Percentiles rank a stretch among this genome's conserved stretches.
These are phyloP conservation scores for Myriosclerotinia scirpicola DNA, from an alignment of 2,329 filamentous ascomycete genomes.

Conservation along the genomic window DNA sequence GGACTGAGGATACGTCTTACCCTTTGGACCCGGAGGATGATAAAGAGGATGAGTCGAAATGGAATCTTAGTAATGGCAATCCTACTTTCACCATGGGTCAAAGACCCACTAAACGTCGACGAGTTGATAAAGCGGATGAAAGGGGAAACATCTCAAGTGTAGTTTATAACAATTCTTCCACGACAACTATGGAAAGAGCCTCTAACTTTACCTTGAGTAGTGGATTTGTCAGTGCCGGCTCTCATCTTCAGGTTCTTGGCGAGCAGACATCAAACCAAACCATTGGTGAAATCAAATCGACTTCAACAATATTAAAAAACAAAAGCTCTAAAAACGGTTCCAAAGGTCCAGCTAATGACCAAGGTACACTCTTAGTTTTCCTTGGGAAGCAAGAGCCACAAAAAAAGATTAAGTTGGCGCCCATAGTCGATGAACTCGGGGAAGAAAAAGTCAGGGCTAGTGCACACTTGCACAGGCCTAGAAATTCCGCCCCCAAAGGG, in stretches of 20 bases:
- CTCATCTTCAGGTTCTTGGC: constrained; percentile 38
- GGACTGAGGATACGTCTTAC: constrained; percentile 66
- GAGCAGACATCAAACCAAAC: constrained; percentile 35
- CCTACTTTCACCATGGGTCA: constrained; percentile 33
- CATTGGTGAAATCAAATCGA: constrained; percentile 29
- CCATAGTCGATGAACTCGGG: background rate
- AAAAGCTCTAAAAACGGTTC: constrained; percentile 25
- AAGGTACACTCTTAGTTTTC: constrained; percentile 36
- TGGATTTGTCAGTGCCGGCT: constrained; percentile 38
- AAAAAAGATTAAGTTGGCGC: background rate
- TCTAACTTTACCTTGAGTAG: constrained; percentile 61
- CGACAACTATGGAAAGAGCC: constrained; percentile 62
- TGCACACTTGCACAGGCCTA: constrained; percentile 17
- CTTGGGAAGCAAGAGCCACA: constrained; percentile 30
- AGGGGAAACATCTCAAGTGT: constrained; percentile 27
- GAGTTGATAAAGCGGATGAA: constrained; percentile 28
- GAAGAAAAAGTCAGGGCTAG: background rate
- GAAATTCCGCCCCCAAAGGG: background rate
- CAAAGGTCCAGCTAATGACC: constrained; percentile 28
- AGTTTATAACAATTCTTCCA: constrained; percentile 44
- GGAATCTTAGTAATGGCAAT: constrained; percentile 40
- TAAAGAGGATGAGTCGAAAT: constrained; percentile 41
- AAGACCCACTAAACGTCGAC: constrained; percentile 36
- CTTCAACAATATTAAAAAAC: background rate
- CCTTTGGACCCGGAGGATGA: constrained; percentile 60